Base-by-base conservation (phyloP, 2,329 filamentous ascomycete genomes). In the Graphilbum ipis-grandicollis region DNA sequence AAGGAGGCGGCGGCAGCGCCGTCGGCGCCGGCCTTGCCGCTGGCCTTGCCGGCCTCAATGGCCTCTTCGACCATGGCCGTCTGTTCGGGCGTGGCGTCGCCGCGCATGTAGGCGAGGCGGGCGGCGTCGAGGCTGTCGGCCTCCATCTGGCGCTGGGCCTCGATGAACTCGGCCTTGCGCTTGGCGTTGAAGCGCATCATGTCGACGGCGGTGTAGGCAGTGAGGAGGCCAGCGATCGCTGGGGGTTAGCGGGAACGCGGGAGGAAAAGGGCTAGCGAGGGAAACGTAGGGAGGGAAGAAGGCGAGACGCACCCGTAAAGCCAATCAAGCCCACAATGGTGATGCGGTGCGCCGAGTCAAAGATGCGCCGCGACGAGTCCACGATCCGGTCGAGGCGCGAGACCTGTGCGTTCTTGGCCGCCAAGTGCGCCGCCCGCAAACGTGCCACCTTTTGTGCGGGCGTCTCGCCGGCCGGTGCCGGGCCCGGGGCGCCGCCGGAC, bases 361-460 rank as follows among this genome's bases (percentile, higher is more conserved):
- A 60, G 46, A 68, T 56, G 23, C 59, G 55, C 44, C 70, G 54
- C 39, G 65, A 62, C 23, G 46, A 50, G 40, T 60, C 59, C 36
- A 73, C 55, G 30, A 71, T 38, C 37, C 54, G 56, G 50, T 75
- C 70, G 39, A 68, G 54, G 41, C 51, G 55, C 43, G 68, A 73
- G 33, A 69, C 53, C 48, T 66, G 58, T 18, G 73, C 68, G 46
- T 67, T 63, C 54, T 71, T 70, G 33, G 75, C 73, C n/a, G 72
- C 72, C 40, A 73, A 63, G 52, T 79, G 75, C 42, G 76, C 74
- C 33, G 74, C 73, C 37, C 78, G 66, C 48, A 83, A 58, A 41
- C 78, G 66, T 44, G 71, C 67, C 26, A 83, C 77, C 47, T 75
- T 73, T 57, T 82, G 69, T 52, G 74, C 71, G 35, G 78, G 69